Evolutionary conservation across 1,284 basidiomycete genomes (phyloP).

Genomic region (Apiotrichum siamense): DNA sequence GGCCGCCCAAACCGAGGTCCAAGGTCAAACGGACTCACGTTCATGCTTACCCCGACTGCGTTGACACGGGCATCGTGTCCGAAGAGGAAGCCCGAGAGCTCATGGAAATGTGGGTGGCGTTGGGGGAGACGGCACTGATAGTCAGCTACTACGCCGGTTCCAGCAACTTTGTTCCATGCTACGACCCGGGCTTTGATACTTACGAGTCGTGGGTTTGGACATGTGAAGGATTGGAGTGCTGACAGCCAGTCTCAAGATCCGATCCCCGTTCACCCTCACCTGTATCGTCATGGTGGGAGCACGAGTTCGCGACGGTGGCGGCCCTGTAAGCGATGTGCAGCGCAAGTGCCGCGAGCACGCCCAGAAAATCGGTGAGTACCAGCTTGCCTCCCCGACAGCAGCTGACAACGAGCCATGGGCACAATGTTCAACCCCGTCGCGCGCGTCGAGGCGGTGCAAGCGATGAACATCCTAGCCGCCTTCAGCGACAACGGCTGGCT

Average conservation of each 20-base stretch:
- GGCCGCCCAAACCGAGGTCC: constrained; percentile 22
- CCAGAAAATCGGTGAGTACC: constrained; percentile 55
- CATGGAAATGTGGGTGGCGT: constrained; percentile 63
- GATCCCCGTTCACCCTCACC: constrained; percentile 51
- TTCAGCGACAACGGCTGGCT: constrained; percentile 91
- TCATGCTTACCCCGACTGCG: constrained; percentile 44
- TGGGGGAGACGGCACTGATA: constrained; percentile 1
- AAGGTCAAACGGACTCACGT: constrained; percentile 34
- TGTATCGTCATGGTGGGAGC: constrained; percentile 85
- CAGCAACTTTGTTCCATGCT: constrained; percentile 80
- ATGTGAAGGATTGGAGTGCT: background rate
- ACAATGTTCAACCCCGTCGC: constrained; percentile 78
- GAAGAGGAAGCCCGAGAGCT: constrained; percentile 75
- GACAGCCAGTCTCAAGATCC: constrained; percentile 26
- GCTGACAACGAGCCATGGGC: constrained; percentile 54
- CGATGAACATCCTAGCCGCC: constrained; percentile 80
- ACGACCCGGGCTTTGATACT: constrained; percentile 69
- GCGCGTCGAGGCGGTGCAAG: constrained; percentile 76
- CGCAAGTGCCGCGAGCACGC: constrained; percentile 58
- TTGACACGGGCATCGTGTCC: constrained; percentile 57
- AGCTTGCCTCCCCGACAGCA: background rate
- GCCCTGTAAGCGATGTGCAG: constrained; percentile 39
- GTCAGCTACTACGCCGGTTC: constrained; percentile 65
- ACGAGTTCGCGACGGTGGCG: constrained; percentile 77
- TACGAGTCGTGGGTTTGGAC: constrained; percentile 54